A percentile compares a stretch with the other conserved stretches of the same genome.
These are phyloP conservation scores for Nitzschia putrida DNA, from an alignment of 108 stramenopile genomes.

Conservation along the genomic window DNA sequence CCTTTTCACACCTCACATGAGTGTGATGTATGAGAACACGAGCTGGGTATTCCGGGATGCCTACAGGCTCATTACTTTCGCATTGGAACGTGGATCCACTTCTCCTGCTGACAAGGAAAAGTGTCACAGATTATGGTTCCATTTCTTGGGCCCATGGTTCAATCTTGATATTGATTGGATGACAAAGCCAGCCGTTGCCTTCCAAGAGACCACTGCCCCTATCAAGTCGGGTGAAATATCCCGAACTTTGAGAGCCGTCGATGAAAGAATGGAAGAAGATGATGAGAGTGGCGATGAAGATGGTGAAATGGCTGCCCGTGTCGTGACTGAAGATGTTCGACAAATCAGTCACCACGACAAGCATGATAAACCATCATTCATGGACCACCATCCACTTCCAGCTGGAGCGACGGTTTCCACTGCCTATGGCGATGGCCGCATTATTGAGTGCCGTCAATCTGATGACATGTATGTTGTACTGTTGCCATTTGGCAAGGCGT, in stretches of 20 bases:
- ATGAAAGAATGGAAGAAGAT: slow-evolving; percentile 55
- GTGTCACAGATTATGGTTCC: slow-evolving; percentile 80
- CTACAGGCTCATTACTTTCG: slow-evolving; percentile 79
- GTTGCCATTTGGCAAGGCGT: slow-evolving; percentile 54
- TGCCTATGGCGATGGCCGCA: slow-evolving; percentile 66
- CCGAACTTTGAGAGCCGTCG: slow-evolving; percentile 45
- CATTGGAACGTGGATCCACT: slow-evolving; percentile 76
- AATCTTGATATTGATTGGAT: slow-evolving; percentile 76
- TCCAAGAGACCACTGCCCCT: slow-evolving; percentile 38
- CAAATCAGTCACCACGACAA: slow-evolving; percentile 24
- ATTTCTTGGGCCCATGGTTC: slow-evolving; percentile 87
- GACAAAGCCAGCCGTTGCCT: slow-evolving; percentile 62
- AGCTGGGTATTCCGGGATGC: slow-evolving; percentile 80
- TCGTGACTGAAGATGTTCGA: slow-evolving; percentile 46
- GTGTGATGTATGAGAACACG: slow-evolving; percentile 67
- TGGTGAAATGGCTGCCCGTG: slow-evolving; percentile 22
- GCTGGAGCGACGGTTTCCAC: slow-evolving; percentile 75
- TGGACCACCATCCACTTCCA: slow-evolving; percentile 73
- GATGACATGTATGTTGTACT: slow-evolving; percentile 63
- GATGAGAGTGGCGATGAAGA: slow-evolving; percentile 40
- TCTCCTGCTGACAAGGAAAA: slow-evolving; percentile 84
- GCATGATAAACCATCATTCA: slow-evolving; percentile 5
- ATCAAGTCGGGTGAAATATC: slow-evolving; percentile 40
- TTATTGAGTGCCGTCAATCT: slow-evolving; percentile 50
- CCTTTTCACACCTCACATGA: slow-evolving; percentile 85